phyloP scores from a whole-genome alignment of 306 rosid species.

The Bauhinia variegata region DNA sequence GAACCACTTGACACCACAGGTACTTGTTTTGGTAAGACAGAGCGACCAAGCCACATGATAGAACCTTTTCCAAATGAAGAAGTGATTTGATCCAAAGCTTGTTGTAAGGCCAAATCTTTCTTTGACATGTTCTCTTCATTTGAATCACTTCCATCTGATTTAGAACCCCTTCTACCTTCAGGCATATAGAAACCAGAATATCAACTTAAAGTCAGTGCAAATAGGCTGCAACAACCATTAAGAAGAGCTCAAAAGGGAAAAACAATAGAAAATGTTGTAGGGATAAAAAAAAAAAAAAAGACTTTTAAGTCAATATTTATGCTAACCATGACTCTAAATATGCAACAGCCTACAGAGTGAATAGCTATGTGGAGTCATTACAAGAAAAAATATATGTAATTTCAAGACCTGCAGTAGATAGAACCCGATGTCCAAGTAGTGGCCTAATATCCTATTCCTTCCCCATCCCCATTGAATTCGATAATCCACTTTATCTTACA shows the following conservation, averaged over 20 bases:
- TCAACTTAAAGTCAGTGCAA: slow-evolving; percentile 13
- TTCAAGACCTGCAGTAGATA: neutral
- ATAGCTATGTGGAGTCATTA: slow-evolving; percentile 14
- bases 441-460: neutral
- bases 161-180: slow-evolving; percentile 66
- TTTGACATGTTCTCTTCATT: slow-evolving; percentile 69
- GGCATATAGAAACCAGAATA: slow-evolving; percentile 23
- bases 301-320: neutral
- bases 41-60: slow-evolving; percentile 94
- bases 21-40: slow-evolving; percentile 48
- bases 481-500: slow-evolving; percentile 4
- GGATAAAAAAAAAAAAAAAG: neutral
- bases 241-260: slow-evolving; percentile 6
- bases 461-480: neutral
- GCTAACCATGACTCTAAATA: slow-evolving; percentile 11
- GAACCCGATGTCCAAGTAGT: neutral
- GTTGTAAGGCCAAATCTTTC: slow-evolving; percentile 80
- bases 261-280: neutral
- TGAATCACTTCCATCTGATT: slow-evolving; percentile 75
- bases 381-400: slow-evolving; percentile 11
- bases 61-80: slow-evolving; percentile 87
- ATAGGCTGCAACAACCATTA: neutral
- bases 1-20: slow-evolving; percentile 90
- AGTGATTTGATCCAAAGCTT: slow-evolving; percentile 91
- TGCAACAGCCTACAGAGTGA: slow-evolving; percentile 1